phyloP scores from a whole-genome alignment of 192 early-diverging fungal genomes.

The Coemansia sp. region DNA sequence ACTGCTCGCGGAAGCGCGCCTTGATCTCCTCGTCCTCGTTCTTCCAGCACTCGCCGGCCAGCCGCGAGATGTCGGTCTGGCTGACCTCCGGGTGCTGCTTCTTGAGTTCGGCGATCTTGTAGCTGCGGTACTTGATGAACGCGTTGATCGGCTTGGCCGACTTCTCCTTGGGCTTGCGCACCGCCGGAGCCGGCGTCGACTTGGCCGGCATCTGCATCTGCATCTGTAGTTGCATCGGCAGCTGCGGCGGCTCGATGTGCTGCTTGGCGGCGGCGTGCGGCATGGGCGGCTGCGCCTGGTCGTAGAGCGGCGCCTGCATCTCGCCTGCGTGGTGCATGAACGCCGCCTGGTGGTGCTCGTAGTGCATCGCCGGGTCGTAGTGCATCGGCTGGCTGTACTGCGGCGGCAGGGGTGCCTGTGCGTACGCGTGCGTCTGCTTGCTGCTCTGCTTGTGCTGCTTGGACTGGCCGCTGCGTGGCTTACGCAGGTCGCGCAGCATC shows the following conservation, averaged over 20 bases:
- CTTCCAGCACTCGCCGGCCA: constrained; percentile 53
- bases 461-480: constrained; percentile 14
- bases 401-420: constrained; percentile 5
- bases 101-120: constrained; percentile 52
- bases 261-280: constrained; percentile 7
- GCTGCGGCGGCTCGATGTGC: constrained; percentile 4
- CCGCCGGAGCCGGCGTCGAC: constrained; percentile 3
- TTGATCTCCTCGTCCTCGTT: constrained; percentile 46
- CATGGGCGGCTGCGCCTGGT: constrained; percentile 4
- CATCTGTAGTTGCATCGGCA: constrained; percentile 5
- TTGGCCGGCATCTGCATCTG: background rate
- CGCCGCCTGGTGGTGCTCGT: background rate
- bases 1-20: constrained; percentile 41
- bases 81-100: constrained; percentile 41
- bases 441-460: constrained; percentile 4
- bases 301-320: background rate
- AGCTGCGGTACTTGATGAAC: constrained; percentile 53
- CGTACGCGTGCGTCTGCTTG: constrained; percentile 5
- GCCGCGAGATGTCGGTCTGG: constrained; percentile 50
- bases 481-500: constrained; percentile 24
- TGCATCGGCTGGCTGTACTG: constrained; percentile 2
- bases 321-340: background rate
- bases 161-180: constrained; percentile 46
- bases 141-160: constrained; percentile 52
- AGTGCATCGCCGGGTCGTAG: constrained; percentile 2